Base-by-base conservation (phyloP, 2,329 filamentous ascomycete species). In the Trichoderma gracile region DNA sequence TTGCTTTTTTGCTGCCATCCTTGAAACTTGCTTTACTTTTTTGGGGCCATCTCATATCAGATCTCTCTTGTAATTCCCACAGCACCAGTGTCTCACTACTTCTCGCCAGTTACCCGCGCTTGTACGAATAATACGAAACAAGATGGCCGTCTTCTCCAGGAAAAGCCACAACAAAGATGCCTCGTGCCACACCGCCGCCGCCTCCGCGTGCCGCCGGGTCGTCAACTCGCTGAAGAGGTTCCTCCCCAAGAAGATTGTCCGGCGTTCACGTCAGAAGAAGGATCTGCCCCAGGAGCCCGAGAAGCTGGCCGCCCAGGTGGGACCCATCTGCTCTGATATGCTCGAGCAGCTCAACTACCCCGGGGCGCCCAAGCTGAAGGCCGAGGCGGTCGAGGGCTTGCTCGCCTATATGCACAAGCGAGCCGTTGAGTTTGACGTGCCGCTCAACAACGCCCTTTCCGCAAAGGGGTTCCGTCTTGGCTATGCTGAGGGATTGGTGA, bases 381-480 rank as follows among this genome's bases (percentile, higher is more conserved):
- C 59, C 25, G 49, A 54, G 52, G 57, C 57, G 9, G 49, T 62
- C 19, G 49, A 46, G 46, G 25, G 15, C 12, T 10, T 59, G 43
- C 56, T 59, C 19, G 43, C 46, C 8, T 59, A 59, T 19, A 62
- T 62, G 59, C 25, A 53, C 42, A 62, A 54, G 59, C 59, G 59
- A 42, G 59, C 49, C 25, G 9, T 59, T 19, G 56, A 59, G 25
- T 59, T 59, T 33, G 42, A 27, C 30, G 47, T 54, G 59, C 42
- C 49, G 14, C 50, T 40, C 27, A 19, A 62, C 19, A 53, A 25
- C 25, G 27, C 42, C 7, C 54, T 62, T 38, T 46, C 38, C 46
- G n/a, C 56, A 59, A 49, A 49, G 45, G 56, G 40, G 42, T 33
- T 62, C 10, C 49, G 40, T 38, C 25, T 54, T 19, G 27, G 42